Conservation (phyloP, 495 filamentous ascomycete genomes). For the Haplographium delicatum region DNA sequence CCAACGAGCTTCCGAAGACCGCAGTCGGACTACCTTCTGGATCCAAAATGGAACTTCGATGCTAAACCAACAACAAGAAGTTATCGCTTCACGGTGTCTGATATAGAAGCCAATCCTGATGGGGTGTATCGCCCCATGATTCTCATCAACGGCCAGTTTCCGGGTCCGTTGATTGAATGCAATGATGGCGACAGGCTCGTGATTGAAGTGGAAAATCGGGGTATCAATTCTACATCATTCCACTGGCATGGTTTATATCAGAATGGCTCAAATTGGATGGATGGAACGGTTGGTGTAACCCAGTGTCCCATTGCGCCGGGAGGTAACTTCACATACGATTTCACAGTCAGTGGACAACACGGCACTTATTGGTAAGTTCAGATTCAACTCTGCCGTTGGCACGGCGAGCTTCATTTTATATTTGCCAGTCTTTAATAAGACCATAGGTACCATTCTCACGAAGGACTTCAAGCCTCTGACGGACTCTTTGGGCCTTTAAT, state of each 20-base stretch:
- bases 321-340: slow-evolving; percentile 40
- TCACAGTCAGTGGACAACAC: slow-evolving; percentile 36
- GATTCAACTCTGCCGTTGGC: too few relatives aligned
- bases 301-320: slow-evolving; percentile 65
- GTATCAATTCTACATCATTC: slow-evolving; percentile 40
- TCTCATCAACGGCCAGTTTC: slow-evolving; percentile 48
- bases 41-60: slow-evolving; percentile 40
- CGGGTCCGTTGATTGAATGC: slow-evolving; percentile 49
- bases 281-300: slow-evolving; percentile 54
- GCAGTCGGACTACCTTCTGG: slow-evolving; percentile 44
- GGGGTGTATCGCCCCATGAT: slow-evolving; percentile 44
- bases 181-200: slow-evolving; percentile 43
- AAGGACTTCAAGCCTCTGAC: slow-evolving; percentile 38
- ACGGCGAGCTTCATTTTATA: too few relatives aligned
- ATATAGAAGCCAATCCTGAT: slow-evolving; percentile 47
- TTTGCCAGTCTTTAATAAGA: too few relatives aligned
- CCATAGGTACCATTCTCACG: slow-evolving; percentile 39
- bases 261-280: slow-evolving; percentile 55
- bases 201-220: slow-evolving; percentile 39
- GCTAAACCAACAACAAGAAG: slow-evolving; percentile 31
- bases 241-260: slow-evolving; percentile 68
- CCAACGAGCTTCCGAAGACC: too few relatives aligned
- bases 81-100: slow-evolving; percentile 44
- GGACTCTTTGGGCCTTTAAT: slow-evolving; percentile 50
- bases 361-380: slow-evolving; percentile 45